Percentiles rank a stretch among this genome's conserved stretches.
These are phyloP conservation scores for Phoma herbarum DNA, from an alignment of 2,329 filamentous ascomycete genomes.

Conservation along the genomic window DNA sequence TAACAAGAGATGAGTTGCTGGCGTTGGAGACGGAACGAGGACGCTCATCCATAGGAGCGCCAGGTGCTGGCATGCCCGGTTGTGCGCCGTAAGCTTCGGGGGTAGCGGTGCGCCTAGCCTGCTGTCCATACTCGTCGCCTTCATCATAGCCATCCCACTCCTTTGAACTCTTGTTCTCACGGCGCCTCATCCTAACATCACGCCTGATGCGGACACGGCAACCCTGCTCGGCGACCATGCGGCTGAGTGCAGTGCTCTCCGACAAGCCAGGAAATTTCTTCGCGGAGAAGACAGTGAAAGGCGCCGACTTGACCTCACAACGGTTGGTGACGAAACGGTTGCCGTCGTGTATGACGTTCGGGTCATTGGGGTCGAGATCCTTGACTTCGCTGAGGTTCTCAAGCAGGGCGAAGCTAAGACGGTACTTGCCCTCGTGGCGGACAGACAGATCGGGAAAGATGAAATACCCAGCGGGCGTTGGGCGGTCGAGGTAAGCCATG, in stretches of 20 bases:
- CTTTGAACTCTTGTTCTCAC: constrained; percentile 73
- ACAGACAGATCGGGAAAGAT: constrained; percentile 97
- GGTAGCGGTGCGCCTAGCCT: constrained; percentile 60
- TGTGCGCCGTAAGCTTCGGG: constrained; percentile 59
- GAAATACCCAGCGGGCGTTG: constrained; percentile 83
- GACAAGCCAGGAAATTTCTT: constrained; percentile 98
- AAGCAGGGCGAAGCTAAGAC: constrained; percentile 90
- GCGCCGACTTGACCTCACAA: constrained; percentile 85
- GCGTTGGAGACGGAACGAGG: constrained; percentile 70
- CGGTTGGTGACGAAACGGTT: constrained; percentile 77
- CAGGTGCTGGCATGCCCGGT: constrained; percentile 35
- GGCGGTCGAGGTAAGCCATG: constrained; percentile 94
- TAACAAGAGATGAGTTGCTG: constrained; percentile 53
- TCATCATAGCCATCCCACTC: constrained; percentile 73
- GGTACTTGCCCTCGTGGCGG: constrained; percentile 91
- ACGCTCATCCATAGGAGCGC: constrained; percentile 53
- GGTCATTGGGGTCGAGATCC: constrained; percentile 72
- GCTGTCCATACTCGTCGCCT: constrained; percentile 58
- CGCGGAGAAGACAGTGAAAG: constrained; percentile 91
- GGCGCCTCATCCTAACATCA: constrained; percentile 89
- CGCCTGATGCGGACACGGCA: constrained; percentile 95
- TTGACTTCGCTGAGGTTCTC: constrained; percentile 89
- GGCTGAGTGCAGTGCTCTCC: constrained; percentile 87
- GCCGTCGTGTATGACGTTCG: constrained; percentile 51
- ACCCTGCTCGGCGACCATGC: constrained; percentile 93